Conservation (phyloP, 163 green algal species). For the Chlorella variabilis region DNA sequence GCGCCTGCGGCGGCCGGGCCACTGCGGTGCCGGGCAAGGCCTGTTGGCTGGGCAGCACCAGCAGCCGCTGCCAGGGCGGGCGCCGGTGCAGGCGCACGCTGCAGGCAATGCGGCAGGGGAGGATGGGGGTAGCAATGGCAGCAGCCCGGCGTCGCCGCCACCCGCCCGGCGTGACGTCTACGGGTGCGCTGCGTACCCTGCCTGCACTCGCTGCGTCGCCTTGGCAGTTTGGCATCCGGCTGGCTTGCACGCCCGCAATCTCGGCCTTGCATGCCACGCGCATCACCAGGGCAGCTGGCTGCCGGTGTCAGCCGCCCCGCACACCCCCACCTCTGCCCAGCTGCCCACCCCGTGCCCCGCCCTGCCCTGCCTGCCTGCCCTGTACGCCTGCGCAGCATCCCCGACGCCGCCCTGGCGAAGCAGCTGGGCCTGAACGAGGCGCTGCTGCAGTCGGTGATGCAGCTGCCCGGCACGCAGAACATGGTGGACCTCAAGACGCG, state of each 20-base stretch:
- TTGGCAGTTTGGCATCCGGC: too few species aligned
- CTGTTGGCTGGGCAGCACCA: neutral
- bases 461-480: conserved; percentile 76
- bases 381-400: conserved; percentile 25
- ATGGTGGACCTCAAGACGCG: conserved; percentile 65
- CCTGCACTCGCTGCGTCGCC: too few species aligned
- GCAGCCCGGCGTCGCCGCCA: too few species aligned
- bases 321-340: neutral
- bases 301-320: too few species aligned
- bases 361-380: neutral
- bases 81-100: neutral
- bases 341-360: neutral
- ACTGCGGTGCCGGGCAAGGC: neutral
- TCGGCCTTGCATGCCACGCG: too few species aligned
- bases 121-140: too few species aligned
- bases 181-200: too few species aligned
- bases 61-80: too few species aligned
- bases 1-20: too few species aligned
- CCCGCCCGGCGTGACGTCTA: too few species aligned
- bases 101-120: neutral
- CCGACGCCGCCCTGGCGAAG: conserved; percentile 40
- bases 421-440: conserved; percentile 60
- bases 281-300: too few species aligned
- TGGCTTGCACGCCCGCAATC: too few species aligned
- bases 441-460: conserved; percentile 68